Evolutionary conservation across 1,284 basidiomycete species (phyloP).

Genomic region (Ceratobasidium sp.): DNA sequence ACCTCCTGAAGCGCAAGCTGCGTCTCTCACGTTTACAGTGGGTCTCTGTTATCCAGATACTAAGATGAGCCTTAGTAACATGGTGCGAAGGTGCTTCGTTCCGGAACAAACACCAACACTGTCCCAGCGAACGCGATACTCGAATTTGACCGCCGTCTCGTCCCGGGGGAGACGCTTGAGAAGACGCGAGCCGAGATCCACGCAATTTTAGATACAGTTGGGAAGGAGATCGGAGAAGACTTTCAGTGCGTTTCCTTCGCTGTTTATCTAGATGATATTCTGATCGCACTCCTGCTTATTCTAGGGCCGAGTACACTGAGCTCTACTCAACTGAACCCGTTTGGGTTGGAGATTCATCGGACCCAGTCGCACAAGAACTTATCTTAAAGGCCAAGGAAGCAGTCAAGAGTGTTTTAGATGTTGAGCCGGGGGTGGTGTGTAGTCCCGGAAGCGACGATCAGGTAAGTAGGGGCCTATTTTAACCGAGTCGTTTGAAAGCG

Average conservation of each 20-base stretch:
- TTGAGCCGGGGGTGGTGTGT: conserved; percentile 47
- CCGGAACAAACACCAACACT: conserved; percentile 48
- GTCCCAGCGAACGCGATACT: conserved; percentile 48
- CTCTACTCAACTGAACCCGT: conserved; percentile 48
- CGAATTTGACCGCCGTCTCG: conserved; percentile 48
- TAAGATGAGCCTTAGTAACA: background rate
- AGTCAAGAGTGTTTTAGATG: conserved; percentile 35
- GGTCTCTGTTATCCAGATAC: background rate
- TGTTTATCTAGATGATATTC: background rate
- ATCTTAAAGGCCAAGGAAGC: conserved; percentile 37
- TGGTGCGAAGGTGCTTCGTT: conserved; percentile 18
- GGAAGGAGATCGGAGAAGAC: conserved; percentile 38
- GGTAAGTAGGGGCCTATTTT: background rate
- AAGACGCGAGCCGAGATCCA: conserved; percentile 44
- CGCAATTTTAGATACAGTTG: conserved; percentile 25
- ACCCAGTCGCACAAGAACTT: conserved; percentile 36
- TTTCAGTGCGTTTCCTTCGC: conserved; percentile 11
- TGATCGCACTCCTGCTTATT: background rate
- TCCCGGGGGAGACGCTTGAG: conserved; percentile 47
- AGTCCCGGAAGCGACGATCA: conserved; percentile 46
- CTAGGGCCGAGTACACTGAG: conserved; percentile 43
- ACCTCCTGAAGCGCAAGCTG: conserved; percentile 45
- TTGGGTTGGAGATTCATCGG: conserved; percentile 47
- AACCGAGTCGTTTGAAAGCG: background rate
- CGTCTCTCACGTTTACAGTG: conserved; percentile 48